A percentile compares a stretch with the other conserved stretches of the same genome.
phyloP scores from a whole-genome alignment of 192 early-diverging fungal genomes.

The Coemansia sp. region DNA sequence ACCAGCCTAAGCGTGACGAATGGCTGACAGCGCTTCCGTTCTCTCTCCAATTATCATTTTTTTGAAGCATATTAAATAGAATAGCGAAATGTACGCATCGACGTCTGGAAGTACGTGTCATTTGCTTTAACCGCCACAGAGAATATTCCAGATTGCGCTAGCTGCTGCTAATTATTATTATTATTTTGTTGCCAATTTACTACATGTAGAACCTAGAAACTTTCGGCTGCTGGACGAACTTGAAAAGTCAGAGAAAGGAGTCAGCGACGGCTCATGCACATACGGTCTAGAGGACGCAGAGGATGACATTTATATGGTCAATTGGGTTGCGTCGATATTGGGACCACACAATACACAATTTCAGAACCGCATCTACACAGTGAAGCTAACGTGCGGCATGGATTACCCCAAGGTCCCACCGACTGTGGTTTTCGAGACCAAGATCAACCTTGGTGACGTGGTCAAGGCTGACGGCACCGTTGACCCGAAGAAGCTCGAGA shows the following conservation, averaged over 20 bases:
- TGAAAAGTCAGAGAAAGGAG: constrained; percentile 96
- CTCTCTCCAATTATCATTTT: background rate
- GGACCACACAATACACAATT: constrained; percentile 78
- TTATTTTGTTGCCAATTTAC: background rate
- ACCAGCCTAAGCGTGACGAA: background rate
- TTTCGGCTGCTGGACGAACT: constrained; percentile 96
- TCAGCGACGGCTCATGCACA: constrained; percentile 91
- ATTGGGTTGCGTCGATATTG: constrained; percentile 96
- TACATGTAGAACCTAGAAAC: constrained; percentile 87
- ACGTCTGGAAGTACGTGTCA: background rate
- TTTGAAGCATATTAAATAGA: background rate
- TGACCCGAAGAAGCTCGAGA: constrained; percentile 79
- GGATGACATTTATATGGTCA: constrained; percentile 72
- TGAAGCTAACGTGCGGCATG: constrained; percentile 82
- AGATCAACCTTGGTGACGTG: constrained; percentile 75
- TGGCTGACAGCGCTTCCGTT: background rate
- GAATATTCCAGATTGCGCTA: constrained; percentile 3
- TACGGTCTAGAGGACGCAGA: constrained; percentile 90
- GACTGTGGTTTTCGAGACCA: constrained; percentile 75
- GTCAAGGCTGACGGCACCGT: constrained; percentile 50
- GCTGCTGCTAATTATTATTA: background rate
- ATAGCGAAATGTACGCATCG: background rate
- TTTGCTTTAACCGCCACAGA: background rate
- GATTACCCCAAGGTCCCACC: constrained; percentile 89
- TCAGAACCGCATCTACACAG: constrained; percentile 94